A percentile compares a stretch with the other conserved stretches of the same genome.
Conservation (phyloP, 2,329 filamentous ascomycete species). For the Phaeosphaeria sp. region DNA sequence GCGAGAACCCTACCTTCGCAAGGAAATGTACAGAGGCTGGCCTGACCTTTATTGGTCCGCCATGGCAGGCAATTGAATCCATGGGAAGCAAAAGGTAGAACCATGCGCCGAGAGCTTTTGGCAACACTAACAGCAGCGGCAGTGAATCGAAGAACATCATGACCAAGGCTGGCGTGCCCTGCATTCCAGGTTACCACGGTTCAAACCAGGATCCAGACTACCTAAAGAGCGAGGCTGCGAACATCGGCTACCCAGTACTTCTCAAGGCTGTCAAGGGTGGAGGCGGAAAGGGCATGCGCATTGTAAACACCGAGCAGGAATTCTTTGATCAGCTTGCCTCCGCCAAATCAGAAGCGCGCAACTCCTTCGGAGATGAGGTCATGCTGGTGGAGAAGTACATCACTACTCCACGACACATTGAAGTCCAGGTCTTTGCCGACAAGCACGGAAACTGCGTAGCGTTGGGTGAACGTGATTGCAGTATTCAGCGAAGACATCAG, state of each 20-base stretch:
- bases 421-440: conserved; percentile 72
- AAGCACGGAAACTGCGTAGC: conserved; percentile 70
- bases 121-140: background rate
- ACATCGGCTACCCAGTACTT: conserved; percentile 70
- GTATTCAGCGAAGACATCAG: conserved; percentile 69
- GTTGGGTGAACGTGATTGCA: conserved; percentile 70
- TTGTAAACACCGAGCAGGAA: conserved; percentile 63
- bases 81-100: conserved; percentile 90
- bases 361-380: conserved; percentile 70
- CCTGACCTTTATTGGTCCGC: conserved; percentile 92
- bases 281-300: conserved; percentile 73
- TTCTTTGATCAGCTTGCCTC: conserved; percentile 68
- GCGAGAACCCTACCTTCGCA: conserved; percentile 91
- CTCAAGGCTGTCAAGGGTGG: conserved; percentile 71
- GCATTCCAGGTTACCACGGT: conserved; percentile 95
- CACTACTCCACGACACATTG: conserved; percentile 69
- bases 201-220: conserved; percentile 72
- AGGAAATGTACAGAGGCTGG: conserved; percentile 87
- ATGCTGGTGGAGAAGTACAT: conserved; percentile 74
- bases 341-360: conserved; percentile 68
- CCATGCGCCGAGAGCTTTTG: background rate
- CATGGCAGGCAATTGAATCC: conserved; percentile 73
- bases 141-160: conserved; percentile 93
- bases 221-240: conserved; percentile 73
- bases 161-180: conserved; percentile 91